These are phyloP conservation scores for Chytriomyces confervae DNA, from an alignment of 192 early-diverging fungal genomes.

Conservation along the genomic window DNA sequence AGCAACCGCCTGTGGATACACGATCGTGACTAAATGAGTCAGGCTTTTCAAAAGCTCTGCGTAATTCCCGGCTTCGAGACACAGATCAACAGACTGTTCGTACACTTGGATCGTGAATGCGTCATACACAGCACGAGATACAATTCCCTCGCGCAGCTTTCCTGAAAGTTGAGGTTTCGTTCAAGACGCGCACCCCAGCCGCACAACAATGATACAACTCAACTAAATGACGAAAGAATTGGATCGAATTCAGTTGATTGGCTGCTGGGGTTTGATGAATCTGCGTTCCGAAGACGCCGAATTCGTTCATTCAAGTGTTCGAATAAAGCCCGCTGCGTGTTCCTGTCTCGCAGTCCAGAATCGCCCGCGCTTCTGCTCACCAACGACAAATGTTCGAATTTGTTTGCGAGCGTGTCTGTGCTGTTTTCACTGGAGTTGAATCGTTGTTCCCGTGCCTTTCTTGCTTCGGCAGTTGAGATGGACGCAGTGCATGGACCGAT, in stretches of 20 bases:
- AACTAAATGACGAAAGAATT: neutral
- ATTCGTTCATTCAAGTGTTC: neutral
- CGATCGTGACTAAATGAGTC: slow-evolving; percentile 25
- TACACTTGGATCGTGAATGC: slow-evolving; percentile 44
- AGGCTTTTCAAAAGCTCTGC: slow-evolving; percentile 50
- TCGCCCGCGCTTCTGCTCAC: neutral
- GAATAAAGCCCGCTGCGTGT: neutral
- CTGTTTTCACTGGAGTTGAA: neutral
- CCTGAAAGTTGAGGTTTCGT: slow-evolving; percentile 10
- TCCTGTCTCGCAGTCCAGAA: neutral
- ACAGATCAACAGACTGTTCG: slow-evolving; percentile 41
- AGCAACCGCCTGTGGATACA: slow-evolving; percentile 29
- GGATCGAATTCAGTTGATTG: neutral
- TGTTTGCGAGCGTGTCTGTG: neutral
- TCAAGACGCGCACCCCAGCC: neutral
- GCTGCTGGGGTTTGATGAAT: too few species aligned
- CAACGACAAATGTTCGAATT: neutral
- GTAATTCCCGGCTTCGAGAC: slow-evolving; percentile 40
- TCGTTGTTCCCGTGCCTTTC: too few species aligned
- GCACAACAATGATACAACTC: neutral
- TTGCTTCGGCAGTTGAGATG: too few species aligned
- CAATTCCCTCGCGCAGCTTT: slow-evolving; percentile 49
- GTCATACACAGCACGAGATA: slow-evolving; percentile 28
- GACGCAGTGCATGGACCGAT: too few species aligned
- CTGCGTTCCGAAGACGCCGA: too few species aligned